Conservation (phyloP, 768 basidiomycete genomes). For the Boletus pseudopeckii region DNA sequence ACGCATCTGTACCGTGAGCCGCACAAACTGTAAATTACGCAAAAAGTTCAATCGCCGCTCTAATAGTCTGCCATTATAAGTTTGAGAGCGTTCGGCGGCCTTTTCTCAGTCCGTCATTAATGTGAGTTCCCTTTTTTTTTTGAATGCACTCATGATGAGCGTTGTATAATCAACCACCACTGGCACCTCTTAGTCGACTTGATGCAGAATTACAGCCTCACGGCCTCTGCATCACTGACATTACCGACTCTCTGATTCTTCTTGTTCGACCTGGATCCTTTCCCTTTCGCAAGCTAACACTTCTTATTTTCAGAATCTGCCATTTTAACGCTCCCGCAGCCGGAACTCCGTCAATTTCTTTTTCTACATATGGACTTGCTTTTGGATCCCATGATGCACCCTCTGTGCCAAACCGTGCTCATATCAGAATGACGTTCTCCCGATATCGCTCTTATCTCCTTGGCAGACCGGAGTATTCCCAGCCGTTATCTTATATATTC, state of each 20-base stretch:
- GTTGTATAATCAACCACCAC: conserved; percentile 67
- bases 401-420: not conserved
- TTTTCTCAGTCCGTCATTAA: not conserved
- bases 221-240: conserved; percentile 67
- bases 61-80: conserved; percentile 1
- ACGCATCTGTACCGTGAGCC: no score
- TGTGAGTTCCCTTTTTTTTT: conserved; percentile 16
- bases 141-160: conserved; percentile 59
- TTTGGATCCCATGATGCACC: conserved; percentile 2
- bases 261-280: not conserved
- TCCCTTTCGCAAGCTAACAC: conserved; percentile 16
- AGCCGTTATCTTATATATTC: conserved; percentile 6
- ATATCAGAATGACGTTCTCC: not conserved
- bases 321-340: not conserved
- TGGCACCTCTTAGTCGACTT: conserved; percentile 95
- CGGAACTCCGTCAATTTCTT: not conserved
- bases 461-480: conserved; percentile 2
- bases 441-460: conserved; percentile 7
- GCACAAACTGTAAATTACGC: no score
- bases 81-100: not conserved
- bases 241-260: conserved; percentile 57
- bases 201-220: conserved; percentile 37
- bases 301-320: conserved; percentile 10
- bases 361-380: not conserved
- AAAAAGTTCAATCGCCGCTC: conserved; percentile 16